Evolutionary conservation across 2,329 filamentous ascomycete genomes (phyloP).

Genomic region (Neofusicoccum cordaticola): DNA sequence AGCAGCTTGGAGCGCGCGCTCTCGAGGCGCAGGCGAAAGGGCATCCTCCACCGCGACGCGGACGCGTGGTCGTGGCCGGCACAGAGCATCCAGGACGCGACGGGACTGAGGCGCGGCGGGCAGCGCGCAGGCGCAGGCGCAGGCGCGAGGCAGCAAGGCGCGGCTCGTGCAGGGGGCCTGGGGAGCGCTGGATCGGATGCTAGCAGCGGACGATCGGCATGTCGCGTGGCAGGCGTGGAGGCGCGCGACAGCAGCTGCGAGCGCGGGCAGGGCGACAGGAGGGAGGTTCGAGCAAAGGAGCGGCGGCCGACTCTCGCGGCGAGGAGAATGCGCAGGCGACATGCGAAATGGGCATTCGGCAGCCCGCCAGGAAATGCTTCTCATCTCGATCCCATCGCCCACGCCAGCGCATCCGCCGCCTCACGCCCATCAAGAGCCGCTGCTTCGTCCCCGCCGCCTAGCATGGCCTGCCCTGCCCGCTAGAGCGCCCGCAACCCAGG

Average conservation of each 20-base stretch:
- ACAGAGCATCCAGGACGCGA: slow-evolving; percentile 3
- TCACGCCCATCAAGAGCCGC: not conserved
- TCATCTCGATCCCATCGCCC: not conserved
- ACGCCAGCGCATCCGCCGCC: slow-evolving; percentile 12
- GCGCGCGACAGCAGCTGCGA: not conserved
- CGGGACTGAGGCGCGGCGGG: not conserved
- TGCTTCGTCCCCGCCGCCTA: not conserved
- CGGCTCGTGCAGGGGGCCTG: slow-evolving; percentile 13
- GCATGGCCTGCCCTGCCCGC: not conserved
- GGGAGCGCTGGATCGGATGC: not conserved
- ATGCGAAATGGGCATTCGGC: slow-evolving; percentile 7
- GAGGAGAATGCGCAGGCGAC: not conserved
- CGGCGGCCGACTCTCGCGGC: not conserved
- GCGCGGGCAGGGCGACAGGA: not conserved
- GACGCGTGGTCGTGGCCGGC: not conserved
- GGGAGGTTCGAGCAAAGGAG: not conserved
- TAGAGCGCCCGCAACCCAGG: not conserved
- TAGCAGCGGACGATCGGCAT: slow-evolving; percentile 10
- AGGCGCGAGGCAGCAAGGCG: not conserved
- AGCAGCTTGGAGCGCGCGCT: slow-evolving; percentile 11
- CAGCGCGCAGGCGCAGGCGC: not conserved
- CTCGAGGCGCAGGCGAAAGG: slow-evolving; percentile 8
- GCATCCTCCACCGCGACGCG: slow-evolving; percentile 2
- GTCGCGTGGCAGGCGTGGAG: not conserved
- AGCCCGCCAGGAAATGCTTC: not conserved